Base-by-base conservation (phyloP, 352 stramenopile species). In the Pythium coloratum region DNA sequence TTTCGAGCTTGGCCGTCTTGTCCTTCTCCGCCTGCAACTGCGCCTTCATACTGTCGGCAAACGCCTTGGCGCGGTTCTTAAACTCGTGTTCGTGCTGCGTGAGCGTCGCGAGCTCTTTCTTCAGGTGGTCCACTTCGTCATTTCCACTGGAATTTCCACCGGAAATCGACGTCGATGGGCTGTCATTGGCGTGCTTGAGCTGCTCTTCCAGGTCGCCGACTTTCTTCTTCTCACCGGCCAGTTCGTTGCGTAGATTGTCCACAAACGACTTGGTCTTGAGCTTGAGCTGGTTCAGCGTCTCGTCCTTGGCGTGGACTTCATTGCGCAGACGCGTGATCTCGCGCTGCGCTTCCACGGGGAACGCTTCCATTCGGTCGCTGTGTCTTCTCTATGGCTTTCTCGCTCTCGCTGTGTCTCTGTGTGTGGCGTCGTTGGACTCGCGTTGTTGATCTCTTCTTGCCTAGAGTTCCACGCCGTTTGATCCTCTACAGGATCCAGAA, bases 191-290 rank as follows among this genome's bases (percentile, higher is more conserved):
- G 46, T 80, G 74, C 42, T 75, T 72, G 33, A 91, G 66, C 53
- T 88, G 80, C 40, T 76, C 76, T 66, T 87, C 80, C 1, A 91
- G 64, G 1, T 84, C 71, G 4, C 63, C 70, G 14, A 91, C 76
- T 69, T 89, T 89, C 67, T 89, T 86, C 67, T 89, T 90, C 65
- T 91, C 79, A 3, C 53, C 67, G 8, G 75, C 74, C 7, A 94
- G 69, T 49, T 94, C 80, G 32, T 64, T 63, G 34, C 83, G 83
- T 78, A 94, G 85, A 44, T 88, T 90, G 64, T 94, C 85, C 10
- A 90, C 85, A 49, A 94, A 94, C 30, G 82, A 82, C 70, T 94
- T 94, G 60, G 85, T 90, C 78, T 94, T 92, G 62, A 86, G 69
- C 72, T 94, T 94, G 62, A 94, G 80, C 61, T 88, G 77, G 63